Evolutionary conservation across 805 yeast species (phyloP).

Genomic region (Saccharomycopsis guyanensis): DNA sequence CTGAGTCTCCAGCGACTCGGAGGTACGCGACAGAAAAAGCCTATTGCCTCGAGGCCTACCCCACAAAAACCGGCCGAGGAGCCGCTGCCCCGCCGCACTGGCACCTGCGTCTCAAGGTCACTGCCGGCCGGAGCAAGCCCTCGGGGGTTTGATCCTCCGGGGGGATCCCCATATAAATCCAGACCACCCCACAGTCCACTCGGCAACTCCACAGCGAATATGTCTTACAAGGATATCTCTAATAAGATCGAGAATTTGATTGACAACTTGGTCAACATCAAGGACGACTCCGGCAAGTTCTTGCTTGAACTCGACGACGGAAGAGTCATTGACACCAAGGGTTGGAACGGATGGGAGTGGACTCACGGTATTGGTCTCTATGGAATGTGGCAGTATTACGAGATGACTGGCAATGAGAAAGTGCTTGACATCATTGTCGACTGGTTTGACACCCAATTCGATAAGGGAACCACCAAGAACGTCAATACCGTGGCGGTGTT

Average conservation of each 20-base stretch:
- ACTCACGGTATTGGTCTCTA: conserved; percentile 33
- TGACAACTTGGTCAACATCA: conserved; percentile 25
- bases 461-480: conserved; percentile 30
- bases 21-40: too few species aligned
- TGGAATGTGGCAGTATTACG: conserved; percentile 33
- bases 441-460: conserved; percentile 29
- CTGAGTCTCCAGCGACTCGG: too few species aligned
- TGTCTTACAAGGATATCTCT: background rate
- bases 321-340: conserved; percentile 31
- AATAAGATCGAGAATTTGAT: conserved; percentile 2
- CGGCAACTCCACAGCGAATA: background rate
- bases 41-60: too few species aligned
- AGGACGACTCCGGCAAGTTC: conserved; percentile 29
- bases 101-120: too few species aligned
- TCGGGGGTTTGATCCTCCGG: background rate
- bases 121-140: too few species aligned
- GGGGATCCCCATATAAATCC: background rate
- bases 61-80: too few species aligned
- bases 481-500: conserved; percentile 33
- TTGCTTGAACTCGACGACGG: conserved; percentile 28
- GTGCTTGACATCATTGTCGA: conserved; percentile 25
- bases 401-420: conserved; percentile 25
- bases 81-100: too few species aligned
- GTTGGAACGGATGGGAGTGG: conserved; percentile 38
- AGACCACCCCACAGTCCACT: background rate